These are phyloP conservation scores for Ustilago cynodontis DNA, from an alignment of 1,284 basidiomycete species.

Conservation along the genomic window DNA sequence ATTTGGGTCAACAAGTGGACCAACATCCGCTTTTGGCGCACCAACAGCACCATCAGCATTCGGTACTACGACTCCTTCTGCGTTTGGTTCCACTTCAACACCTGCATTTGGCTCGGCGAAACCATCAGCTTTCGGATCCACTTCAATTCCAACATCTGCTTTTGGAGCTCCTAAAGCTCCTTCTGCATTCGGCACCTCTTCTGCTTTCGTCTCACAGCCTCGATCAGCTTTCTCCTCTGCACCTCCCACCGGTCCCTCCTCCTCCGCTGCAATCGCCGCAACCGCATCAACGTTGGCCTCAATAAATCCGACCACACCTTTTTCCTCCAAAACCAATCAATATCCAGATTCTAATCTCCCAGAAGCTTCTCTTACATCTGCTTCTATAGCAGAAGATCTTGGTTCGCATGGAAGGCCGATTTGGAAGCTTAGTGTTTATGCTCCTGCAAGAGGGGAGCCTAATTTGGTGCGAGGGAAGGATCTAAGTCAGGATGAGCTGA, in stretches of 20 bases:
- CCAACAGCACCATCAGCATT: conserved; percentile 14
- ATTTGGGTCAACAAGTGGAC: conserved; percentile 16
- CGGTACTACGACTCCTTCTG: not conserved
- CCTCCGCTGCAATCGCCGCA: not conserved
- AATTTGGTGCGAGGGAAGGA: conserved; percentile 79
- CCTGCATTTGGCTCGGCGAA: conserved; percentile 29
- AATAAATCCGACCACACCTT: conserved; percentile 26
- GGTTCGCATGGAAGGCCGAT: conserved; percentile 72
- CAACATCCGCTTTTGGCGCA: not conserved
- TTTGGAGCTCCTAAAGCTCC: conserved; percentile 21
- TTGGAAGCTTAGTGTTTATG: conserved; percentile 87
- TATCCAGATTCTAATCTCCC: conserved; percentile 47
- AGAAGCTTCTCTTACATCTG: conserved; percentile 38
- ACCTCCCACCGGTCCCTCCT: not conserved
- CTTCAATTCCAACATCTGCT: conserved; percentile 18
- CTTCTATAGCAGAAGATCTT: conserved; percentile 44
- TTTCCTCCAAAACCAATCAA: conserved; percentile 21
- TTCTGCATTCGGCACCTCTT: conserved; percentile 25
- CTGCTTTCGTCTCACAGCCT: conserved; percentile 20
- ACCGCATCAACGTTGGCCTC: conserved; percentile 20
- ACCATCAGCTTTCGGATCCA: conserved; percentile 29
- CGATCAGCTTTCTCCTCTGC: conserved; percentile 25
- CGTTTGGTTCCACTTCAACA: conserved; percentile 10
- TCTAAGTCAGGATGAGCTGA: conserved; percentile 84
- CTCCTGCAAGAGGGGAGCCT: conserved; percentile 81